Conservation (phyloP, 1,284 basidiomycete species). For the Xanthoconium separans region DNA sequence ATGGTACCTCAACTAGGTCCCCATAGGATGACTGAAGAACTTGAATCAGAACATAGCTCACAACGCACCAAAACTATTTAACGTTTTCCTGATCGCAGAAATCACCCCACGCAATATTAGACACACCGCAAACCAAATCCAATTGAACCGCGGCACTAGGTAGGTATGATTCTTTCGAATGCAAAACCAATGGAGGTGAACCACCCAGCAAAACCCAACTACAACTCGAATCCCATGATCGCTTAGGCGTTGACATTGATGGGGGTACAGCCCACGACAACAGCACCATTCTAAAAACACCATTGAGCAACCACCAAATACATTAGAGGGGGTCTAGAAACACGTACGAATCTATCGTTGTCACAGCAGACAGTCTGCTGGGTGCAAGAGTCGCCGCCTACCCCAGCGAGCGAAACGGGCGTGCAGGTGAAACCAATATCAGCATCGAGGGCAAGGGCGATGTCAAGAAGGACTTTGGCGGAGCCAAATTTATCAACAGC, state of each 20-base stretch:
- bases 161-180: too few relatives aligned
- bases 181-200: not conserved
- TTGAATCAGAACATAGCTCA: too few relatives aligned
- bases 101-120: too few relatives aligned
- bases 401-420: not conserved
- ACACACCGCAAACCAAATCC: too few relatives aligned
- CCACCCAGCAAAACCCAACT: not conserved
- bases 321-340: not conserved
- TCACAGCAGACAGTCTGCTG: slow-evolving; percentile 18
- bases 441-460: not conserved
- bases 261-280: slow-evolving; percentile 15
- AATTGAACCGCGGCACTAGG: too few relatives aligned
- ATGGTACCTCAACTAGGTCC: too few relatives aligned
- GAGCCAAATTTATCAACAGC: not conserved
- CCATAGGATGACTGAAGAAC: too few relatives aligned
- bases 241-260: slow-evolving; percentile 7
- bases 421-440: not conserved
- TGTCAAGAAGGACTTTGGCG: not conserved
- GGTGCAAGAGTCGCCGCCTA: not conserved
- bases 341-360: slow-evolving; percentile 2
- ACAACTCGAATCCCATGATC: not conserved
- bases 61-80: too few relatives aligned
- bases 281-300: slow-evolving; percentile 5
- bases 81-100: too few relatives aligned
- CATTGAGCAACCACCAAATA: not conserved